Evolutionary conservation across 306 rosid genomes (phyloP).

Genomic region (Cicer arietinum): DNA sequence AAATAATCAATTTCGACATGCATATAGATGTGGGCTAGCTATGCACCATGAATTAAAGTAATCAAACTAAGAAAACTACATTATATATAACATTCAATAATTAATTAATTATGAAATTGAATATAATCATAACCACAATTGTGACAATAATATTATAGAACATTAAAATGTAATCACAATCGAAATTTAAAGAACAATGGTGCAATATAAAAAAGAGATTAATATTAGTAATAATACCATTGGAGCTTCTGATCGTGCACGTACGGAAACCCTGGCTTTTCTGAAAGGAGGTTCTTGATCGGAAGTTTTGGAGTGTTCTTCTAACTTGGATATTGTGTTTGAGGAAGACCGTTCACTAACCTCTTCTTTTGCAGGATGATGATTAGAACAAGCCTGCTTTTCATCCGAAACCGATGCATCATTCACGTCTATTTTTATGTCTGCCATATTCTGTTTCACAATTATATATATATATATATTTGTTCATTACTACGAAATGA

Average conservation of each 20-base stretch:
- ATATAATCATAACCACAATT: no score
- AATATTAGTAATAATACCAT: conserved; percentile 27
- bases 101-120: background rate
- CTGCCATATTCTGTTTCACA: conserved; percentile 42
- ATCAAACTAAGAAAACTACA: no score
- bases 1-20: background rate
- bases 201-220: background rate
- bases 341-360: conserved; percentile 49
- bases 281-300: conserved; percentile 48
- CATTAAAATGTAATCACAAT: no score
- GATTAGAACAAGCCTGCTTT: conserved; percentile 35
- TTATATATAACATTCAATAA: no score
- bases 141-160: no score
- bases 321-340: conserved; percentile 24
- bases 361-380: conserved; percentile 24
- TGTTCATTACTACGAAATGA: background rate
- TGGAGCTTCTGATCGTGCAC: conserved; percentile 63
- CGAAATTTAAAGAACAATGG: no score
- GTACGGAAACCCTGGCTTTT: conserved; percentile 62
- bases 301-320: conserved; percentile 34
- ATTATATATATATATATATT: background rate
- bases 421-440: conserved; percentile 1
- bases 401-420: conserved; percentile 46
- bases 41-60: no score
- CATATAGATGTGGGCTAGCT: background rate